Base-by-base conservation (phyloP, 176 grass and related monocot species). In the Musa itinerans region DNA sequence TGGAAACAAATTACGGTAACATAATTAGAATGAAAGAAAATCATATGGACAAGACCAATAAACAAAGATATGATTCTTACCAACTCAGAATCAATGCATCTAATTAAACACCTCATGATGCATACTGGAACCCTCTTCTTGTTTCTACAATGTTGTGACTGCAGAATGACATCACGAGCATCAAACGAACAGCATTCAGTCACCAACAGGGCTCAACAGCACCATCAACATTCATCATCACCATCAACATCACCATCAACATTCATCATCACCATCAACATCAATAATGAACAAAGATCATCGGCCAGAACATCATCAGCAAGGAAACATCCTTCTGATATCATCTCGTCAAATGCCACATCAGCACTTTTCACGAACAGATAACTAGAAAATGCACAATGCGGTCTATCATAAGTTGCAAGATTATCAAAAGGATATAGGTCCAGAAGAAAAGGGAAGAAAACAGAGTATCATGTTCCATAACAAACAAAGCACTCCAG, bases 301-400 rank as follows among this genome's bases (percentile, higher is more conserved):
- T 50, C 69, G 10, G 52, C 71, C n/a, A 73, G 34, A 69, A 50
- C 34, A 69, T 15, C 34, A 69, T 55, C 71, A 74, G 71, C 71
- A 74, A 74, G 71, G 71, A 74, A 54, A 55, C 27, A 53, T 74
- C 71, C 71, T 74, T 74, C 71, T 74, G 71, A 56, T 50, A 69
- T 69, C 71, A 74, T 74, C 71, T 54, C 22, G 13, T 55, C 71
- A 74, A 49, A 64, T 27, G n/a, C 53, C 1, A 73, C 69, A 72
- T 73, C 78, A 80, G 52, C 68, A 48, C 68, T 51, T 73, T 29
- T 80, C 69, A 72, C 68, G 78, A 63, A 72, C 55, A 50, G n/a
- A 21, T 74, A 74, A 62, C 74, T 76, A 76, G 74, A 64, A 76
- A 76, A 63, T 63, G 74, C 53, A 63, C 29, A 76, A 48, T 22